phyloP scores from a whole-genome alignment of 768 basidiomycete species.

The Tylopilus sp. region DNA sequence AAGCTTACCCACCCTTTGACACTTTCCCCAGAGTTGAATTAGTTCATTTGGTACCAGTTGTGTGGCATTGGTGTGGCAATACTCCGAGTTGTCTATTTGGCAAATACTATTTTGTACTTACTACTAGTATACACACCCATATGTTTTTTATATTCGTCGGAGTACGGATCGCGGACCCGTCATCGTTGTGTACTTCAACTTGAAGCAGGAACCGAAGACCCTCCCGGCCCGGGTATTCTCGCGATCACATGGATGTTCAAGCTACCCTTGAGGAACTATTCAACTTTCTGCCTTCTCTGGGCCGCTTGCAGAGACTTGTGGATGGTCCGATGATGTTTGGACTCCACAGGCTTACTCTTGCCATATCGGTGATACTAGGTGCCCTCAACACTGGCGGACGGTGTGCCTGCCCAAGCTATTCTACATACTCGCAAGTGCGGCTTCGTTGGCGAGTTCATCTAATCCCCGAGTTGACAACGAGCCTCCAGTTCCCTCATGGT shows the following conservation, averaged over 20 bases:
- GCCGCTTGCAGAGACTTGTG: conserved; percentile 8
- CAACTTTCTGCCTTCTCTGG: neutral
- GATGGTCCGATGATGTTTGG: conserved; percentile 16
- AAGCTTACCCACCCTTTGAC: neutral
- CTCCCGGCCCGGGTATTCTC: no score
- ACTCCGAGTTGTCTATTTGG: conserved; percentile 4
- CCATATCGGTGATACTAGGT: conserved; percentile 23
- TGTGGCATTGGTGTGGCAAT: conserved; percentile 4
- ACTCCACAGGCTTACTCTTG: conserved; percentile 21
- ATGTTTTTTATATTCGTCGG: no score
- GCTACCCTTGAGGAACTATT: conserved; percentile 6
- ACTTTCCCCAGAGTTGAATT: neutral
- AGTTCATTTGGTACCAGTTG: conserved; percentile 10
- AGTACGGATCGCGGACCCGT: no score
- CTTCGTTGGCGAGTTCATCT: neutral
- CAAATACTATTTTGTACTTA: conserved; percentile 7
- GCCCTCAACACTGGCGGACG: conserved; percentile 25
- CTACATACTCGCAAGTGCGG: conserved; percentile 52
- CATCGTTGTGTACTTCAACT: no score
- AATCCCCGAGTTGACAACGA: neutral
- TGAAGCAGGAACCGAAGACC: no score
- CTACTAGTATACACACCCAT: neutral
- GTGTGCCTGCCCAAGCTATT: conserved; percentile 68
- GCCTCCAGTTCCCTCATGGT: conserved; percentile 53
- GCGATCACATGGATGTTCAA: no score